Evolutionary conservation across 2,329 filamentous ascomycete genomes (phyloP), one percentile per base, ranked within the genome.

Genomic region (Salinomyces thailandicus): DNA sequence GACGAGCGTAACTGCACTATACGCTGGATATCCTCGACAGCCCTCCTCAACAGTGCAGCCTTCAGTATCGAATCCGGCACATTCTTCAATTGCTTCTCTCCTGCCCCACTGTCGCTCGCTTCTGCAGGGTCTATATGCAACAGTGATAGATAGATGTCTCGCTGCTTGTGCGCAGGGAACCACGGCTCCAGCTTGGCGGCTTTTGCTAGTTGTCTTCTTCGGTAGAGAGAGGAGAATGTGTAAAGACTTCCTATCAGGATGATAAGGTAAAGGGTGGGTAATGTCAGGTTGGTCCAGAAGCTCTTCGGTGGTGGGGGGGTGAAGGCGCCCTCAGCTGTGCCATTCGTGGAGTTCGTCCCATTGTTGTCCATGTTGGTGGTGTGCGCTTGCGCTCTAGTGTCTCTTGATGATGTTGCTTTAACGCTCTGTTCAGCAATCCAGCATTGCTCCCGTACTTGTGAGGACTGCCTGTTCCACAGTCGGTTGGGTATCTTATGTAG

Each of bases 61-160:
- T 89, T 84, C 38, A 96, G 65, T 13, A 96, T 74, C 44, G 78
- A 85, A 45, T 94, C 85, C 18, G 91, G 89, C 4, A 94, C 71
- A 55, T 69, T 66, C 41, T 75, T 71, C 37, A 58, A 33, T 4
- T 72, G 62, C 60, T 87, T 85, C 55, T 84, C 77, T 42, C 73
- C 64, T 37, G 72, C 72, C 37, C 75, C 69, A 37, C 75, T 72
- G 2, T 43, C 46, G 7, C 52, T 45, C 13, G 59, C 48, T 15
- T 59, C 47, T n/a, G 57, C 50, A 20, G 71, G 67, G 37, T 79
- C 74, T 57, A 91, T 72, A 64, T 98, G 86, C 35, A 95, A 72
- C 27, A 98, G 77, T 30, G 86, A 86, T 42, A 94, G 76, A 69
- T 96, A 98, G 57, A 98, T 77, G 62, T 98, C 87, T 62, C 89